Evolutionary conservation across 768 basidiomycete genomes (phyloP).

Genomic region (Auriscalpium orientale): DNA sequence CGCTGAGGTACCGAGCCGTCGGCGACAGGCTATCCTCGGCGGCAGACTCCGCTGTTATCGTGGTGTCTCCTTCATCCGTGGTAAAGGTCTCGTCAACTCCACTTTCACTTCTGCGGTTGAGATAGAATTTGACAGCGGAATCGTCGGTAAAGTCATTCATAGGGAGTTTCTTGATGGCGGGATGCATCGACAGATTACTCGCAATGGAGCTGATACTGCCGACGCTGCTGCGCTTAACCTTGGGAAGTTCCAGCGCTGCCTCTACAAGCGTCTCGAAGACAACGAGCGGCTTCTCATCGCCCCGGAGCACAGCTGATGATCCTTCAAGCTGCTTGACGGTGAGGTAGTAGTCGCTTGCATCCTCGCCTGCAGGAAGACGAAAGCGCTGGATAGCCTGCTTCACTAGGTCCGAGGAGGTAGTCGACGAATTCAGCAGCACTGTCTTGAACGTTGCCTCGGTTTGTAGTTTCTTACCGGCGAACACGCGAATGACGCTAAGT

Average conservation of each 20-base stretch:
- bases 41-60: conserved; percentile 30
- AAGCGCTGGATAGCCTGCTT: conserved; percentile 93
- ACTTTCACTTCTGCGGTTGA: conserved; percentile 53
- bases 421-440: conserved; percentile 82
- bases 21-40: conserved; percentile 23
- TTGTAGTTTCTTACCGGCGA: conserved; percentile 84
- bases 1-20: conserved; percentile 31
- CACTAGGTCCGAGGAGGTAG: conserved; percentile 77
- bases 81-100: conserved; percentile 34
- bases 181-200: conserved; percentile 89
- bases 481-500: conserved; percentile 91
- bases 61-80: conserved; percentile 33
- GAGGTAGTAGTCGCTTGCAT: conserved; percentile 67
- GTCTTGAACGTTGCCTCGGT: conserved; percentile 99
- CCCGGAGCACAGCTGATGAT: conserved; percentile 63
- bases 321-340: conserved; percentile 93
- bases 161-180: conserved; percentile 86
- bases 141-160: conserved; percentile 99
- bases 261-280: conserved; percentile 85
- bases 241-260: conserved; percentile 72
- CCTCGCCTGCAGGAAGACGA: conserved; percentile 59
- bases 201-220: conserved; percentile 92
- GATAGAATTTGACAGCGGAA: conserved; percentile 92
- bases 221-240: conserved; percentile 88
- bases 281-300: conserved; percentile 74